Percentiles rank a stretch among this genome's conserved stretches.
phyloP scores from a whole-genome alignment of 176 grass and related monocot species.

The Chrysopogon serrulatus region DNA sequence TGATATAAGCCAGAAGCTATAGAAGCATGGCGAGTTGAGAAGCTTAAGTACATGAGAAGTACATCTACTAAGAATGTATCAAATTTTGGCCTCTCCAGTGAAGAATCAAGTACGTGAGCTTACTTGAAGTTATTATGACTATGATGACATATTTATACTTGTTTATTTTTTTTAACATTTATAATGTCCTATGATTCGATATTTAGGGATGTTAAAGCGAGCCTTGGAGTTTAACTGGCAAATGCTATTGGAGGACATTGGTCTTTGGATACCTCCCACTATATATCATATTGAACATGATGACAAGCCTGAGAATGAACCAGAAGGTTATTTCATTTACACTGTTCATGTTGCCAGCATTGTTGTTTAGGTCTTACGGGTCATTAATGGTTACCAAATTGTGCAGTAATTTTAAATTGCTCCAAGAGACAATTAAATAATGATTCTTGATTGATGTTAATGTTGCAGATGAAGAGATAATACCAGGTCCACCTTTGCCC shows the following conservation, averaged over 20 bases:
- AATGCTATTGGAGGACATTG: conserved; percentile 60
- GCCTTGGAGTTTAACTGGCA: conserved; percentile 60
- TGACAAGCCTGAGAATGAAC: conserved; percentile 65
- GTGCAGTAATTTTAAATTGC: not conserved
- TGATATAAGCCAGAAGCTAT: conserved; percentile 41
- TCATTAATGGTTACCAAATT: not conserved
- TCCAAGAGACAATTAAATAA: not conserved
- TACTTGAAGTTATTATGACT: not conserved
- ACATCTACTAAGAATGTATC: conserved; percentile 44
- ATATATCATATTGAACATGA: conserved; percentile 56
- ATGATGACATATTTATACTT: not conserved
- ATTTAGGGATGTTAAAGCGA: conserved; percentile 49
- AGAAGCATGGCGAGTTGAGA: conserved; percentile 60
- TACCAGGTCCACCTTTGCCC: conserved; percentile 70
- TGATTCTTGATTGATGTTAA: conserved; percentile 5
- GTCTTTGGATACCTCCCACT: conserved; percentile 57
- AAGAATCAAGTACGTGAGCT: conserved; percentile 59
- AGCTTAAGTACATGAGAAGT: conserved; percentile 45
- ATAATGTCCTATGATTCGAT: not conserved
- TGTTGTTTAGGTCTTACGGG: not conserved
- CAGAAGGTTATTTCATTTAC: conserved; percentile 53
- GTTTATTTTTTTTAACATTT: not conserved
- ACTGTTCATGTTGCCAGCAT: not conserved
- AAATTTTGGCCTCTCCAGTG: conserved; percentile 21
- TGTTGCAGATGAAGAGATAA: conserved; percentile 56